Evolutionary conservation across 257 asterid species (phyloP).

Genomic region (Solanum pimpinellifolium): DNA sequence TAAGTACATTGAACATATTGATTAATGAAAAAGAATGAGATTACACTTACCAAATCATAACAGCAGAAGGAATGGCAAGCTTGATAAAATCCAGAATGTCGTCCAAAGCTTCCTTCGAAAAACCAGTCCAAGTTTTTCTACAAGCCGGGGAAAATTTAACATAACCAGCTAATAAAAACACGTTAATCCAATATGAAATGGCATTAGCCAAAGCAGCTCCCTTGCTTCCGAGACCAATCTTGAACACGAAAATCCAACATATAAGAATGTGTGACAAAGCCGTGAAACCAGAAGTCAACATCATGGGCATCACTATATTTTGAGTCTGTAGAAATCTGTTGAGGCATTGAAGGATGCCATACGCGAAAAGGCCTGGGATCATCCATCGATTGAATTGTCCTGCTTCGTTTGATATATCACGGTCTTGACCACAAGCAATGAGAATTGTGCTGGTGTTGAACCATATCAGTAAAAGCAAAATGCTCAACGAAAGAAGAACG

Average conservation of each 20-base stretch:
- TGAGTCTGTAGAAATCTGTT: slow-evolving; percentile 48
- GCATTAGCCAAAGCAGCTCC: slow-evolving; percentile 64
- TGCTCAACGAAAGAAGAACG: slow-evolving; percentile 25
- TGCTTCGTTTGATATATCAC: slow-evolving; percentile 38
- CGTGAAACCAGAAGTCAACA: slow-evolving; percentile 42
- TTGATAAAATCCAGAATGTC: slow-evolving; percentile 24
- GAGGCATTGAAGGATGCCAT: slow-evolving; percentile 49
- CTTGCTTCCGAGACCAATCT: slow-evolving; percentile 22
- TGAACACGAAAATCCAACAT: slow-evolving; percentile 46
- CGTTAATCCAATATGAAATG: slow-evolving; percentile 51
- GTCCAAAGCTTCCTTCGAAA: slow-evolving; percentile 36
- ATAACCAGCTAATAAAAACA: slow-evolving; percentile 24
- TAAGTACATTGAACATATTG: background rate
- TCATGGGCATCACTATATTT: slow-evolving; percentile 42
- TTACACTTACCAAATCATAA: slow-evolving; percentile 47
- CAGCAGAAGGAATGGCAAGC: slow-evolving; percentile 60
- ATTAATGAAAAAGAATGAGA: background rate
- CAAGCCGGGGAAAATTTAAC: slow-evolving; percentile 34
- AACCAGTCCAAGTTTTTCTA: slow-evolving; percentile 35
- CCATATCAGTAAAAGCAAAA: slow-evolving; percentile 40
- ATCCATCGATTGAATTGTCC: slow-evolving; percentile 47
- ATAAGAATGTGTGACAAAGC: slow-evolving; percentile 29
- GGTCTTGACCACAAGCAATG: slow-evolving; percentile 36
- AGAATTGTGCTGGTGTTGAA: slow-evolving; percentile 39
- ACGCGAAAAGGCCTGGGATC: slow-evolving; percentile 54